These are phyloP conservation scores for Luzula sylvatica DNA, from an alignment of 176 grass and related monocot genomes.

Conservation along the genomic window DNA sequence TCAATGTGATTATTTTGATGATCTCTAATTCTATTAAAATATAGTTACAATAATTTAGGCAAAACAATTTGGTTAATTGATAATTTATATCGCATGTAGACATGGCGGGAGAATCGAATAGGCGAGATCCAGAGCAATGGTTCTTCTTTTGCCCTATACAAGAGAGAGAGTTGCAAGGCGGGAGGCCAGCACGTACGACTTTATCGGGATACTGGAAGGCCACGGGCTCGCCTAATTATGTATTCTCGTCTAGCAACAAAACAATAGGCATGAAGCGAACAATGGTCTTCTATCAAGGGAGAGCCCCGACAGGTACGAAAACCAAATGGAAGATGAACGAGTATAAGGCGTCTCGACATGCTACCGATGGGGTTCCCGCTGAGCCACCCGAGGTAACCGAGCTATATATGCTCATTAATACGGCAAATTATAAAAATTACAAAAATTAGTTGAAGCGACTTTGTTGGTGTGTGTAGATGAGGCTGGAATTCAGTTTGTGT, in stretches of 20 bases:
- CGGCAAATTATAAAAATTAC: too few species aligned
- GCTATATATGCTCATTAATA: too few species aligned
- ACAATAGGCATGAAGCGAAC: slow-evolving; percentile 54
- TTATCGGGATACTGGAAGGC: slow-evolving; percentile 44
- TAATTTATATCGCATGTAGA: slow-evolving; percentile 6
- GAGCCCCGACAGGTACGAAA: slow-evolving; percentile 34
- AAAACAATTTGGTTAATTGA: neutral
- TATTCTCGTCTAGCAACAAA: slow-evolving; percentile 23
- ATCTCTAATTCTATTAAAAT: neutral
- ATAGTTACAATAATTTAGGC: neutral
- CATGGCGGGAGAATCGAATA: slow-evolving; percentile 19
- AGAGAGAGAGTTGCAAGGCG: slow-evolving; percentile 30
- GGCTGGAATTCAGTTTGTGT: slow-evolving; percentile 60
- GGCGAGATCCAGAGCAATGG: slow-evolving; percentile 27
- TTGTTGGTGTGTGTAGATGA: slow-evolving; percentile 21
- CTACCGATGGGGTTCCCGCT: neutral
- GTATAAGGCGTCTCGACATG: slow-evolving; percentile 37
- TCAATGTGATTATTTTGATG: slow-evolving; percentile 23
- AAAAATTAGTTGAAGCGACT: neutral
- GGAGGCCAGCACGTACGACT: slow-evolving; percentile 27
- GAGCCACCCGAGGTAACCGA: slow-evolving; percentile 6
- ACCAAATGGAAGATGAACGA: slow-evolving; percentile 89
- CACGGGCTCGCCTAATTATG: slow-evolving; percentile 28
- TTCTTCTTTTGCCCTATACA: slow-evolving; percentile 32
- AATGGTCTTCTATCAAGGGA: slow-evolving; percentile 79